Percentiles rank a stretch among this genome's conserved stretches.
Evolutionary conservation across 768 basidiomycete species (phyloP).

Genomic region (Kwoniella europaea): DNA sequence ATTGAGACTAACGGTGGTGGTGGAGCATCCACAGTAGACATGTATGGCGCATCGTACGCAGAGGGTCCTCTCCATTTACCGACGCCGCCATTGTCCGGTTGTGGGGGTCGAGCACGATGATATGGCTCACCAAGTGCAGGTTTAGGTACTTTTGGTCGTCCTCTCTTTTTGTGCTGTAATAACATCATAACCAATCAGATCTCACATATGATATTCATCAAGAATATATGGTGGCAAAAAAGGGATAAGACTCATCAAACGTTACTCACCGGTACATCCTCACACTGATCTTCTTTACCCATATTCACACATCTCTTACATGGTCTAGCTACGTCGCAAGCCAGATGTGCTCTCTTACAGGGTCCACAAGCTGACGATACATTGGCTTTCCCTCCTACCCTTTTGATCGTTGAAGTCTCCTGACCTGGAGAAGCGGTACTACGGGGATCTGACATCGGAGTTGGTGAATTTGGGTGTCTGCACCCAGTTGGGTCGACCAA

Average conservation of each 20-base stretch:
- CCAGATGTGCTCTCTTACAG: slow-evolving; percentile 51
- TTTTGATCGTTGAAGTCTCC: slow-evolving; percentile 26
- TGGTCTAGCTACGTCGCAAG: slow-evolving; percentile 48
- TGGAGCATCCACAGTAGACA: slow-evolving; percentile 23
- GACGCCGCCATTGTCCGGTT: slow-evolving; percentile 12
- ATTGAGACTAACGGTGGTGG: slow-evolving; percentile 15
- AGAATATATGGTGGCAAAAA: background rate
- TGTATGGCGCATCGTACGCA: slow-evolving; percentile 27
- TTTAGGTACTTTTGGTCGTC: slow-evolving; percentile 44
- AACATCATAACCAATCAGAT: background rate
- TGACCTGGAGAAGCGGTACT: slow-evolving; percentile 23
- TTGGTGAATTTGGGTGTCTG: slow-evolving; percentile 10
- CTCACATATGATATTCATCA: background rate
- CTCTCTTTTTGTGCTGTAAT: slow-evolving; percentile 50
- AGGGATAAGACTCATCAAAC: background rate
- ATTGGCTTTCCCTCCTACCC: slow-evolving; percentile 46
- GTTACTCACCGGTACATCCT: slow-evolving; percentile 53
- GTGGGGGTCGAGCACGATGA: slow-evolving; percentile 22
- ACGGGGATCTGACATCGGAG: slow-evolving; percentile 18
- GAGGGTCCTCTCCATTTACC: slow-evolving; percentile 35
- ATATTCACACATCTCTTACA: slow-evolving; percentile 50
- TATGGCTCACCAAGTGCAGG: slow-evolving; percentile 35
- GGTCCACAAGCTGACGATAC: slow-evolving; percentile 50
- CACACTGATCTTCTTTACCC: slow-evolving; percentile 48
- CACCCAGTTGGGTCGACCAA: background rate